Evolutionary conservation across 345 rosid genomes (phyloP).

Genomic region (Mangifera indica): DNA sequence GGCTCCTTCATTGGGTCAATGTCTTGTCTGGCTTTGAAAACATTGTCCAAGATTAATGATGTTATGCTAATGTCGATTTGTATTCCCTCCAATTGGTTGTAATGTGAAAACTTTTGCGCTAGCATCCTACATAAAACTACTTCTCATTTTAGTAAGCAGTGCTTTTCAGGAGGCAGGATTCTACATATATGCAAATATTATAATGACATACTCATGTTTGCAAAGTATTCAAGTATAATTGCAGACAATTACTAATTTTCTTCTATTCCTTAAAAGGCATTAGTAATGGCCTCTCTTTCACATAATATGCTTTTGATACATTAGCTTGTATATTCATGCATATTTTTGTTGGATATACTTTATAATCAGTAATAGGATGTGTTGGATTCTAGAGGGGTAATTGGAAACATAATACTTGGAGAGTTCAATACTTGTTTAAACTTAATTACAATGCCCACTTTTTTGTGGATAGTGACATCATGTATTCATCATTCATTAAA

Average conservation of each 20-base stretch:
- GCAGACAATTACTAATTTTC: not conserved
- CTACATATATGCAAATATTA: no score
- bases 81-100: not conserved
- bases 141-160: no score
- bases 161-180: no score
- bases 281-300: not conserved
- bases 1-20: no score
- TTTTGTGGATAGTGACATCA: not conserved
- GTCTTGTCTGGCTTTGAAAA: no score
- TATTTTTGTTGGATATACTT: not conserved
- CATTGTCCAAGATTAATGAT: not conserved
- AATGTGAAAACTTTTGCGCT: not conserved
- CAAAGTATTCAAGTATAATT: not conserved
- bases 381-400: no score
- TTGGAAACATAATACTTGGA: no score
- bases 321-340: not conserved
- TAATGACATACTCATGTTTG: not conserved
- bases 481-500: not conserved
- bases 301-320: not conserved
- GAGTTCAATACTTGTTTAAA: not conserved
- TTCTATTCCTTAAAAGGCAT: not conserved
- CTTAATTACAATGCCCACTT: not conserved
- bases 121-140: not conserved
- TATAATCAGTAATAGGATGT: not conserved
- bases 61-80: not conserved